These are phyloP conservation scores for Phytopythium aichiense DNA, from an alignment of 352 stramenopile species.

Conservation along the genomic window DNA sequence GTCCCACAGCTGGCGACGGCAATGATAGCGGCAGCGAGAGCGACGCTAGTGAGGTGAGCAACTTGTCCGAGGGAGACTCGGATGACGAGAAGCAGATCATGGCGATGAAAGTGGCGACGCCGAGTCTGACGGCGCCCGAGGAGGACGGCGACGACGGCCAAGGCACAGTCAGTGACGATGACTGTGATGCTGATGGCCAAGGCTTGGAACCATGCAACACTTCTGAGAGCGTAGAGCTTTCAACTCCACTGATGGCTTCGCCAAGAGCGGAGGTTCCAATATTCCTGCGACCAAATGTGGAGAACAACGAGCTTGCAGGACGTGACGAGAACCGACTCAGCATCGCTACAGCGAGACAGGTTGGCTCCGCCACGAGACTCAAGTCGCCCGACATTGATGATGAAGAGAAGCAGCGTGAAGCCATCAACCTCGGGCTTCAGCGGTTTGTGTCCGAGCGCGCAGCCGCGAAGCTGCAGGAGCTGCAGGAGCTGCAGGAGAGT, in stretches of 20 bases:
- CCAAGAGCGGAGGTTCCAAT: neutral
- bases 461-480: constrained; percentile 30
- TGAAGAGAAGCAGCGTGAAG: neutral
- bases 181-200: neutral
- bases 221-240: neutral
- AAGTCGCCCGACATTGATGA: neutral
- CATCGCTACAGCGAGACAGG: neutral
- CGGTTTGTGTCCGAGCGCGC: constrained; percentile 35
- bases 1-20: neutral
- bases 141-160: constrained; percentile 6
- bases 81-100: constrained; percentile 52
- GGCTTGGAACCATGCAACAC: neutral
- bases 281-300: neutral
- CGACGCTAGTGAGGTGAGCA: constrained; percentile 61
- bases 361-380: neutral
- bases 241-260: neutral
- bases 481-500: constrained; percentile 33
- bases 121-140: neutral
- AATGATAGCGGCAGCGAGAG: constrained; percentile 30
- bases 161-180: neutral
- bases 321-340: neutral
- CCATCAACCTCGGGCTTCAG: constrained; percentile 25
- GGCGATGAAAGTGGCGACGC: constrained; percentile 28
- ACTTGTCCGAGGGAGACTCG: constrained; percentile 60
- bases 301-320: too few relatives aligned